Percentiles rank a stretch among this genome's conserved stretches.
These are phyloP conservation scores for Fusarium goolgardi DNA, from an alignment of 2,329 filamentous ascomycete species.

Conservation along the genomic window DNA sequence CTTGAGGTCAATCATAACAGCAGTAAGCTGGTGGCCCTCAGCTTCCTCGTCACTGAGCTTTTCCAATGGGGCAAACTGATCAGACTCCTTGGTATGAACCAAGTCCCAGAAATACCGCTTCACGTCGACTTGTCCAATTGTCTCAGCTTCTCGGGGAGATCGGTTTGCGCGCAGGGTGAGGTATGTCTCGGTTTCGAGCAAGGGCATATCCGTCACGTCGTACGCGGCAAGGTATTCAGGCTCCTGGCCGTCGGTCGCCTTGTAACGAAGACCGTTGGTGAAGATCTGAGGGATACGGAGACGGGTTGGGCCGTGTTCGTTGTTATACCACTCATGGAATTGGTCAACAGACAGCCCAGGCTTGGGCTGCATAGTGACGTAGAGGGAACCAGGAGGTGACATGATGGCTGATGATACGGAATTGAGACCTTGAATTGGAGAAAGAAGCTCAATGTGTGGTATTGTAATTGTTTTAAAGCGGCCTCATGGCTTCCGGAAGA, in stretches of 20 bases:
- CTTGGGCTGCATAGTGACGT: constrained; percentile 87
- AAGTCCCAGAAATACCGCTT: constrained; percentile 78
- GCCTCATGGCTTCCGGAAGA: constrained; percentile 41
- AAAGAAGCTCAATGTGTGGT: neutral
- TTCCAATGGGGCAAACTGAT: constrained; percentile 70
- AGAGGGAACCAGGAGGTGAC: constrained; percentile 75
- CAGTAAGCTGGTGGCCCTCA: constrained; percentile 70
- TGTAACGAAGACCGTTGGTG: constrained; percentile 82
- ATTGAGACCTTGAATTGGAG: neutral
- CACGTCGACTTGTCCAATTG: constrained; percentile 70
- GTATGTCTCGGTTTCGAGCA: constrained; percentile 77
- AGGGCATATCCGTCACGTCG: constrained; percentile 80
- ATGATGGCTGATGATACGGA: constrained; percentile 35
- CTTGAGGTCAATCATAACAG: constrained; percentile 68
- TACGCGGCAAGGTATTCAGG: constrained; percentile 84
- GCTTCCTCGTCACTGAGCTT: constrained; percentile 68
- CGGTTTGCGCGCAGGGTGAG: constrained; percentile 70
- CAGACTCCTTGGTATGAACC: constrained; percentile 65
- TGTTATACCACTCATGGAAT: constrained; percentile 96
- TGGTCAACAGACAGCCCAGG: constrained; percentile 71
- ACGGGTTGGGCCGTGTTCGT: constrained; percentile 86
- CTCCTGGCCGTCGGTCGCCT: constrained; percentile 68
- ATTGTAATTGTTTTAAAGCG: constrained; percentile 9
- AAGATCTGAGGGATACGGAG: constrained; percentile 80
- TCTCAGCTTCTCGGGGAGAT: constrained; percentile 64